Evolutionary conservation across 1,139 yeast genomes (phyloP).

Genomic region (Blastobotrys petasosporus): DNA sequence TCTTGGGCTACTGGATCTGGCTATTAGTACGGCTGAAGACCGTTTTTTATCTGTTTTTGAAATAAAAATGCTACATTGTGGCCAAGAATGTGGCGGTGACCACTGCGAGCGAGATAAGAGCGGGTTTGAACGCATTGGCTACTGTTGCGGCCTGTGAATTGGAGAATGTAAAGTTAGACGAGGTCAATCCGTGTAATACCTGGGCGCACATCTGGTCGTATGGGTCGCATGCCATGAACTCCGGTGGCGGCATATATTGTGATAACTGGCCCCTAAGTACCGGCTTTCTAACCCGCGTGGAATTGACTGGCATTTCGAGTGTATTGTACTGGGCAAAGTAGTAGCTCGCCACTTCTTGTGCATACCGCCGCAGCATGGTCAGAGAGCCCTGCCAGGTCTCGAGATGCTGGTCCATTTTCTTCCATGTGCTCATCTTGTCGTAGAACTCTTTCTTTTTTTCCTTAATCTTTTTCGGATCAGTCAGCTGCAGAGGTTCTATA

Average conservation of each 20-base stretch:
- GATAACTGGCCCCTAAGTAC: not conserved
- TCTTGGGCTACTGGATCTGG: too few species aligned
- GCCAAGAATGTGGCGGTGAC: too few species aligned
- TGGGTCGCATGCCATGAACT: conserved; percentile 6
- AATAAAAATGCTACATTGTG: too few species aligned
- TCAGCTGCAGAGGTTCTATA: too few species aligned
- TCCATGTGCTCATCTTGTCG: conserved; percentile 6
- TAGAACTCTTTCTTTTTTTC: not conserved
- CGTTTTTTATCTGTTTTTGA: too few species aligned
- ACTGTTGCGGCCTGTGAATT: too few species aligned
- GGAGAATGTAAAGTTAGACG: too few species aligned
- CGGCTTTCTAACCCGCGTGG: not conserved
- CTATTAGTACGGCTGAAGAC: too few species aligned
- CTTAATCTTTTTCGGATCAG: too few species aligned
- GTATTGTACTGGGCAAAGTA: conserved; percentile 4
- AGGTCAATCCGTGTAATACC: not conserved
- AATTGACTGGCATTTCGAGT: not conserved
- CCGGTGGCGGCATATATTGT: not conserved
- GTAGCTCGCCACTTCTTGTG: conserved; percentile 1
- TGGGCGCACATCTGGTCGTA: not conserved
- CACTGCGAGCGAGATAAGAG: too few species aligned
- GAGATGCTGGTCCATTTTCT: conserved; percentile 5
- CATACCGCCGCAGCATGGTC: conserved; percentile 1
- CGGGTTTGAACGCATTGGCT: too few species aligned
- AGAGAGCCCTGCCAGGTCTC: conserved; percentile 7